These are phyloP conservation scores for Apophysomyces trapeziformis DNA, from an alignment of 371 early-diverging fungal species.

Conservation along the genomic window DNA sequence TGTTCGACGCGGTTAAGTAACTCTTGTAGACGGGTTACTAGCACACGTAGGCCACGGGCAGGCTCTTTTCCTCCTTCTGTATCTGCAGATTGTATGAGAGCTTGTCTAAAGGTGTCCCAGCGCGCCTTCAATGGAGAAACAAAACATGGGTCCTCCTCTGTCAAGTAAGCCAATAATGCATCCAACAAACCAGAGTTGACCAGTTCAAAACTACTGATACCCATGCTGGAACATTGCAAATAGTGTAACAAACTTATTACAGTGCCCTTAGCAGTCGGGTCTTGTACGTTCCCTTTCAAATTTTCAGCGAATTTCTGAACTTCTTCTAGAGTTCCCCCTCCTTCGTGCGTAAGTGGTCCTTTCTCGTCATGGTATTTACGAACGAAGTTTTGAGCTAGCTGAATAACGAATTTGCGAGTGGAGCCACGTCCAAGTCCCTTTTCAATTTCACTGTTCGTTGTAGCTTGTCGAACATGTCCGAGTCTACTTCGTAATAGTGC, in stretches of 20 bases:
- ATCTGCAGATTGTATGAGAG: conserved; percentile 26
- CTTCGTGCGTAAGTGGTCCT: background rate
- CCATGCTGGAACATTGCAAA: conserved; percentile 39
- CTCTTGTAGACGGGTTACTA: conserved; percentile 79
- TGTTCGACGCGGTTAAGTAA: conserved; percentile 72
- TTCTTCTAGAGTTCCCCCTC: conserved; percentile 31
- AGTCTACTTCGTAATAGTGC: conserved; percentile 37
- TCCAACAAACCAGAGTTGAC: conserved; percentile 76
- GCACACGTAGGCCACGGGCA: conserved; percentile 37
- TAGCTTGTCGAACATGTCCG: conserved; percentile 5
- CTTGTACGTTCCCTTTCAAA: conserved; percentile 15
- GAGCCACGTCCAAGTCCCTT: conserved; percentile 45
- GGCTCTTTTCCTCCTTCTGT: conserved; percentile 16
- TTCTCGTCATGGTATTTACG: conserved; percentile 19
- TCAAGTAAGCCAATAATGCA: conserved; percentile 57
- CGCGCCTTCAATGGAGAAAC: conserved; percentile 26
- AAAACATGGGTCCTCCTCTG: conserved; percentile 13
- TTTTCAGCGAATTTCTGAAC: conserved; percentile 27
- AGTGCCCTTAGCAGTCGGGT: conserved; percentile 20
- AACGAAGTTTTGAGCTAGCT: conserved; percentile 31
- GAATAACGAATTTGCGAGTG: conserved; percentile 40
- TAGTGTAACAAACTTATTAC: conserved; percentile 28
- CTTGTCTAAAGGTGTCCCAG: conserved; percentile 45
- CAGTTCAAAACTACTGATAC: conserved; percentile 85
- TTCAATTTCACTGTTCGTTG: conserved; percentile 22